Base-by-base conservation (phyloP, 2,329 filamentous ascomycete genomes). In the Ustilaginoidea virens region DNA sequence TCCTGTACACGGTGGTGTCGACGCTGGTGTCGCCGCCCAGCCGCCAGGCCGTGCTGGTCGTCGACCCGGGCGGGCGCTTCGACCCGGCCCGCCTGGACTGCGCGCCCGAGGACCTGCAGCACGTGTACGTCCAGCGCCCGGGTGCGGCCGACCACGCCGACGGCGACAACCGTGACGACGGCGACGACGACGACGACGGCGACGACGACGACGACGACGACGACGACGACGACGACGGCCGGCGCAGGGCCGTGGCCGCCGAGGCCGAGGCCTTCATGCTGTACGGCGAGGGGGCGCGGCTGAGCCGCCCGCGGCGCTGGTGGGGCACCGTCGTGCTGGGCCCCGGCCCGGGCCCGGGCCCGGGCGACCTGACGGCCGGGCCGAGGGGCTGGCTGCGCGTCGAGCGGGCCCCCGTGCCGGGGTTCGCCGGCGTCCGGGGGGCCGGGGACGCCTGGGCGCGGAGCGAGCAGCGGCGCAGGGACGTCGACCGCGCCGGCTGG, bases 241-340 rank as follows among this genome's bases (percentile, higher is more conserved):
- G 56, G 15, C 46, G 46, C 13, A n/a, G n/a, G n/a, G 46, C 48
- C 3, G 41, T 59, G 5, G 41, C 68, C 5, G 43, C 51, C 2
- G 50, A 53, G 1, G 56, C 60, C 4, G 54, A 61, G 28, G 40
- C 51, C 23, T 60, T 58, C 41, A 65, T 71, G 53, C 47, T 71
- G 5, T 72, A 73, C 43, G 54, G 56, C 3, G 33, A 43, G 5
- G 31, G 30, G 7, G 36, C 53, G 18, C 54, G 56, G 34, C 43
- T 40, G 21, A 69, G 62, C 36, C 51, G 53, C 5, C 46, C 39
- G 16, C 56, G 68, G 4, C 55, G 60, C 34, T 69, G 61, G 59
- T 73, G 69, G 68, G 68, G 69, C n/a, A 68, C 63, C 2, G 39
- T 73, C 16, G 58, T 72, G 5, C 39, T 71, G 22, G 64, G 63